These are phyloP conservation scores for Rosa rugosa DNA, from an alignment of 306 rosid species.

Conservation along the genomic window DNA sequence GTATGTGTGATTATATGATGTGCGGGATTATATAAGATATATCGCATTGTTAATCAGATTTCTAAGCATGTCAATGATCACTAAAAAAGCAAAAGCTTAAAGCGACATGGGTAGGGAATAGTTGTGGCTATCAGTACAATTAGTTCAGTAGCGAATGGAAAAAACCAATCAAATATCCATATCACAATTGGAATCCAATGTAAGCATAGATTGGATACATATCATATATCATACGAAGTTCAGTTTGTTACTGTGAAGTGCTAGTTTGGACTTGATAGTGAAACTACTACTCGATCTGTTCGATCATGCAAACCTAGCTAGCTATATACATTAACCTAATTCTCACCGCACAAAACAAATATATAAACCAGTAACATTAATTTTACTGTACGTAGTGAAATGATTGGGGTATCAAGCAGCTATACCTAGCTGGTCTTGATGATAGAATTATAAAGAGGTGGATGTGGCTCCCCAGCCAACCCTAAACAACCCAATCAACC, in stretches of 20 bases:
- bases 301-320: neutral
- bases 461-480: neutral
- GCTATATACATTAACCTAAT: neutral
- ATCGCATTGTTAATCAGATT: neutral
- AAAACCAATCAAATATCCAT: neutral
- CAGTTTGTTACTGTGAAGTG: slow-evolving; percentile 5
- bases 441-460: neutral
- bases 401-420: neutral
- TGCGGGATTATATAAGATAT: no score
- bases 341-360: neutral
- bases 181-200: neutral
- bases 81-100: neutral
- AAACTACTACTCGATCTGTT: neutral
- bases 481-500: slow-evolving; percentile 4
- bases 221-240: neutral
- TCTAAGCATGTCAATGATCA: neutral
- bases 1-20: no score
- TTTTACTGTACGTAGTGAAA: neutral
- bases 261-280: neutral
- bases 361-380: neutral
- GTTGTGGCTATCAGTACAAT: neutral
- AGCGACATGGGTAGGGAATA: neutral
- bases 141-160: neutral
- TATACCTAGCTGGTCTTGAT: neutral
- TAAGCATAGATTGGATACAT: neutral